Percentiles rank a stretch among this genome's conserved stretches.
Evolutionary conservation across 1,139 yeast species (phyloP).

Genomic region (Yamadazyma sp.): DNA sequence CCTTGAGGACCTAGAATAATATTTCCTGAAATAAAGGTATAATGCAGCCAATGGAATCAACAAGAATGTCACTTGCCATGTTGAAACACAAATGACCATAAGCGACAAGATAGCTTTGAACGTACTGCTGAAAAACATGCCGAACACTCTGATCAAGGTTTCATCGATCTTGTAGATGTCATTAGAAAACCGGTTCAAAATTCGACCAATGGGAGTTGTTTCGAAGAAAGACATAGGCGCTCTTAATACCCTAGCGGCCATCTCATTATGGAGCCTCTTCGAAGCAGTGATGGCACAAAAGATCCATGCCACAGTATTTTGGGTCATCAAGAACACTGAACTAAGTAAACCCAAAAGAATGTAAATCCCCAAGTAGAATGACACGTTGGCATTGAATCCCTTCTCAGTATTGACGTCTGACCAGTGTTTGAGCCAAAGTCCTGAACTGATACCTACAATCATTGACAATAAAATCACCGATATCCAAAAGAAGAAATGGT

Average conservation of each 20-base stretch:
- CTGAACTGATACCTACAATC: constrained; percentile 54
- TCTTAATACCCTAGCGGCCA: constrained; percentile 78
- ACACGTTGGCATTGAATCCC: constrained; percentile 72
- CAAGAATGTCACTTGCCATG: constrained; percentile 24
- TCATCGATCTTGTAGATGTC: constrained; percentile 94
- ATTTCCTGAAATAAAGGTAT: constrained; percentile 28
- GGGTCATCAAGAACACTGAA: constrained; percentile 63
- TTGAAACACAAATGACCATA: constrained; percentile 30
- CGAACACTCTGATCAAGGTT: constrained; percentile 75
- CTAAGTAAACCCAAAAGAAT: constrained; percentile 66
- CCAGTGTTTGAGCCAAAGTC: constrained; percentile 96
- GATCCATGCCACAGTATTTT: constrained; percentile 75
- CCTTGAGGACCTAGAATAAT: constrained; percentile 36
- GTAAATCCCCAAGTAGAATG: constrained; percentile 72
- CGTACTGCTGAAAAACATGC: constrained; percentile 22
- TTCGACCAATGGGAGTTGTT: constrained; percentile 94
- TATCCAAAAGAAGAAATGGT: constrained; percentile 60
- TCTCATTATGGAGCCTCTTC: constrained; percentile 67
- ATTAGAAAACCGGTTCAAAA: constrained; percentile 88
- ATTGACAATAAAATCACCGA: constrained; percentile 53
- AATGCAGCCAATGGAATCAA: constrained; percentile 21
- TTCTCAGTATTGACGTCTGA: constrained; percentile 77
- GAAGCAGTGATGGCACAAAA: constrained; percentile 87
- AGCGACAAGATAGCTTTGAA: constrained; percentile 27
- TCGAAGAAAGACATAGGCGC: constrained; percentile 98